These are phyloP conservation scores for Amylostereum chailletii DNA, from an alignment of 1,284 basidiomycete genomes.

Conservation along the genomic window DNA sequence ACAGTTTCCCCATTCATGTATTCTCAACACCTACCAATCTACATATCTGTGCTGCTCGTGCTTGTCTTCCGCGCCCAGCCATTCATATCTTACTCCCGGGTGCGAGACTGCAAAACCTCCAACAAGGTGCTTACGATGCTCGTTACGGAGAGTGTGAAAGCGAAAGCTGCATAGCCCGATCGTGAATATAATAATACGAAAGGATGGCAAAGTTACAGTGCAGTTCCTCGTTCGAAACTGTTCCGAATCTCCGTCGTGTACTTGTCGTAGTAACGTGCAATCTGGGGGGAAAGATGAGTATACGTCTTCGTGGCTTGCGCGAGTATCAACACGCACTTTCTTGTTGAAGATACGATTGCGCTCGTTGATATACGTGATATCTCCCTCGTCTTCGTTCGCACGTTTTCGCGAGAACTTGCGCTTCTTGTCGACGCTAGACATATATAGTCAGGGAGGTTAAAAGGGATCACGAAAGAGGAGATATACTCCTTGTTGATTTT, in stretches of 20 bases:
- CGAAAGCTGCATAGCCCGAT: no score
- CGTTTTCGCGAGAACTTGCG: conserved; percentile 83
- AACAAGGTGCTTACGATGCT: no score
- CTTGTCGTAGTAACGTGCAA: conserved; percentile 95
- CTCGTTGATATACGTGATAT: conserved; percentile 99
- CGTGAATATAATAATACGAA: no score
- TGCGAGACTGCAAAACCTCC: no score
- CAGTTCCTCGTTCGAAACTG: conserved; percentile 93
- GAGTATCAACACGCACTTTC: conserved; percentile 51
- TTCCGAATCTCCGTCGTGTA: conserved; percentile 93
- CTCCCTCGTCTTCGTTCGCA: conserved; percentile 84
- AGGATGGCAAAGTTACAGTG: conserved; percentile 40
- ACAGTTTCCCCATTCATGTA: no score
- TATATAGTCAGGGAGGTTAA: background rate
- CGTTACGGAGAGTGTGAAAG: no score
- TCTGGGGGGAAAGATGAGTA: conserved; percentile 33
- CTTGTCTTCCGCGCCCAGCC: no score
- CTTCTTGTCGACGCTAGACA: conserved; percentile 72
- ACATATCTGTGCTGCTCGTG: no score
- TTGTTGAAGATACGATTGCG: conserved; percentile 98
- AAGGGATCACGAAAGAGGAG: conserved; percentile 1
- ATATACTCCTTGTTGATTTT: conserved; percentile 94
- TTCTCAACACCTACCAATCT: no score
- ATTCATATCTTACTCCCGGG: background rate
- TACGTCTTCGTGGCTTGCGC: background rate